Conservation (phyloP, 2,329 filamentous ascomycete genomes). For the Aspergillus tubingensis region DNA sequence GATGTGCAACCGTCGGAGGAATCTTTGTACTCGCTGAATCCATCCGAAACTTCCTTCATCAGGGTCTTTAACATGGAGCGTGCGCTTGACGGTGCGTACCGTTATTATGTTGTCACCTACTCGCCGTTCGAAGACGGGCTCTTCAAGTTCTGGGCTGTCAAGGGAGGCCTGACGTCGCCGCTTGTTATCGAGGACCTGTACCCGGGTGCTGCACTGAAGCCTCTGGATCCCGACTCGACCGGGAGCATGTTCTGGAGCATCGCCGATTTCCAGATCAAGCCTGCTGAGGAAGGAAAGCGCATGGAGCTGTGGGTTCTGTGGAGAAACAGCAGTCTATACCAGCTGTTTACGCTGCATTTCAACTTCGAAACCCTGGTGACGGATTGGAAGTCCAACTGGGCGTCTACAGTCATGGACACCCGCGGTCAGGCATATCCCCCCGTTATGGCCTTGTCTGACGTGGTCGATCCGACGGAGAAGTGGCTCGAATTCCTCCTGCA, state of each 20-base stretch:
- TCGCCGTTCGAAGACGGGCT: conserved; percentile 84
- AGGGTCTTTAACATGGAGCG: conserved; percentile 65
- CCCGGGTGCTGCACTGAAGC: conserved; percentile 62
- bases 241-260: conserved; percentile 77
- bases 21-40: conserved; percentile 75
- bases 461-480: conserved; percentile 73
- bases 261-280: conserved; percentile 70
- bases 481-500: conserved; percentile 84
- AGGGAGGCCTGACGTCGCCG: conserved; percentile 58
- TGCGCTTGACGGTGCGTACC: conserved; percentile 48
- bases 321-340: conserved; percentile 81
- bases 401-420: conserved; percentile 64
- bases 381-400: conserved; percentile 71
- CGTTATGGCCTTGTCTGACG: conserved; percentile 62
- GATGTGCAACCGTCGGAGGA: conserved; percentile 66
- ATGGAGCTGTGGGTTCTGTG: conserved; percentile 74
- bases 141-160: conserved; percentile 90
- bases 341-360: conserved; percentile 73
- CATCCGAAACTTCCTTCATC: conserved; percentile 74
- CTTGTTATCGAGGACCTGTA: conserved; percentile 72
- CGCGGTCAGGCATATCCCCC: conserved; percentile 56
- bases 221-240: conserved; percentile 62
- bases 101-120: conserved; percentile 73
- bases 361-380: conserved; percentile 63
- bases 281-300: conserved; percentile 53